These are phyloP conservation scores for Discostella pseudostelligera DNA, from an alignment of 108 stramenopile species.

Conservation along the genomic window DNA sequence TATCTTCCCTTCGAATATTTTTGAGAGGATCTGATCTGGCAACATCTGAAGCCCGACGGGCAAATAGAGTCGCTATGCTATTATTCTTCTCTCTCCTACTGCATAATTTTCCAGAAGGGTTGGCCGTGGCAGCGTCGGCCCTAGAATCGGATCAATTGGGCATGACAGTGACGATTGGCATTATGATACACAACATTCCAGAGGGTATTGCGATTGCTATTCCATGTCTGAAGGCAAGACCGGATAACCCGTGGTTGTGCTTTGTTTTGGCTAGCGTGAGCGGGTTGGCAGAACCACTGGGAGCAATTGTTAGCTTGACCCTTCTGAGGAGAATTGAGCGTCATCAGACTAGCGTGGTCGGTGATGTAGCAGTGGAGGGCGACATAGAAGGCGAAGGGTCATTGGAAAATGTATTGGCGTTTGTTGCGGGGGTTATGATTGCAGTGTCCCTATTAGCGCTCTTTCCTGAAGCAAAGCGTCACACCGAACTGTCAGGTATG, in stretches of 20 bases:
- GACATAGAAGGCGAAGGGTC: slow-evolving; percentile 25
- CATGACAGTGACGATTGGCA: slow-evolving; percentile 70
- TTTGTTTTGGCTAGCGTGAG: slow-evolving; percentile 72
- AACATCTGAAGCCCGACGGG: slow-evolving; percentile 48
- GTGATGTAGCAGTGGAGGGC: background rate
- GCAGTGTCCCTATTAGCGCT: slow-evolving; percentile 73
- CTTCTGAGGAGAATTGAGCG: slow-evolving; percentile 29
- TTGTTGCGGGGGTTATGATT: slow-evolving; percentile 86
- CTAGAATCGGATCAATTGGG: slow-evolving; percentile 70
- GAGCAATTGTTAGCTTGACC: slow-evolving; percentile 63
- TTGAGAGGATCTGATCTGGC: slow-evolving; percentile 51
- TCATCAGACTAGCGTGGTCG: background rate
- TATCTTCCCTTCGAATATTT: slow-evolving; percentile 22
- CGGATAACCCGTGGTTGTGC: slow-evolving; percentile 69
- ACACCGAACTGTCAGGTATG: slow-evolving; percentile 27
- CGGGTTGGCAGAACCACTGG: slow-evolving; percentile 76
- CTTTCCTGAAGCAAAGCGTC: slow-evolving; percentile 71
- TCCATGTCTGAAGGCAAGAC: slow-evolving; percentile 77
- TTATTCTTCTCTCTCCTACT: slow-evolving; percentile 66
- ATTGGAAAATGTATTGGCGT: slow-evolving; percentile 78
- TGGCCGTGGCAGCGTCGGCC: slow-evolving; percentile 72
- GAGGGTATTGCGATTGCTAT: slow-evolving; percentile 85
- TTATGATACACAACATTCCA: slow-evolving; percentile 85
- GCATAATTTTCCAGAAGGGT: slow-evolving; percentile 85
- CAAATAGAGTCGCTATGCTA: slow-evolving; percentile 80